These are phyloP conservation scores for Boletus sp. DNA, from an alignment of 1,284 basidiomycete species.

Conservation along the genomic window DNA sequence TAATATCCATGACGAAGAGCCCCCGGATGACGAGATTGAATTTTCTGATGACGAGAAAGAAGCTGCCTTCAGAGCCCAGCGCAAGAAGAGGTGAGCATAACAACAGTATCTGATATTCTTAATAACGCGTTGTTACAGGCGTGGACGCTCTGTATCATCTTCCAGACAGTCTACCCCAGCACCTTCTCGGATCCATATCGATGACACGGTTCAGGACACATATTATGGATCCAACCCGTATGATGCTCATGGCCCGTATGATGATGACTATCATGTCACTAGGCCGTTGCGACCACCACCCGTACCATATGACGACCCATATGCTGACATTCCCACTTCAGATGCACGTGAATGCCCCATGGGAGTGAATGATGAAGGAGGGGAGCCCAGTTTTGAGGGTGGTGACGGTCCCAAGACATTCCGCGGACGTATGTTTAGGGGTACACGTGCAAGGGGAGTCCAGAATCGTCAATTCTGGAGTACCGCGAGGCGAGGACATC, in stretches of 20 bases:
- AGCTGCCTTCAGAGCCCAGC: constrained; percentile 55
- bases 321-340: constrained; percentile 48
- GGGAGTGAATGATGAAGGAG: constrained; percentile 3
- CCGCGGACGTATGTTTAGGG: constrained; percentile 37
- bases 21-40: constrained; percentile 79
- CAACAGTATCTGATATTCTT: constrained; percentile 2
- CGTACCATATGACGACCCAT: constrained; percentile 73
- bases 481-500: constrained; percentile 1
- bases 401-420: not conserved
- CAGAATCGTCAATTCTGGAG: constrained; percentile 18
- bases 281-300: constrained; percentile 57
- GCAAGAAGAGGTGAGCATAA: constrained; percentile 51
- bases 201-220: constrained; percentile 46
- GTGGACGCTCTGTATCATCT: constrained; percentile 46
- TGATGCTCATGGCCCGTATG: constrained; percentile 60
- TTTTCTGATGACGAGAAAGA: constrained; percentile 91
- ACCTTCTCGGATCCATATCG: constrained; percentile 50
- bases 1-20: constrained; percentile 87
- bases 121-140: constrained; percentile 35
- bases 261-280: constrained; percentile 50
- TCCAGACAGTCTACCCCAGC: constrained; percentile 55
- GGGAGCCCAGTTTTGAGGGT: constrained; percentile 28
- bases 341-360: constrained; percentile 8
- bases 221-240: constrained; percentile 56
- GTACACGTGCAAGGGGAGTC: constrained; percentile 20